Conservation (phyloP, 768 basidiomycete species). For the Amanita pseudoporphyria region DNA sequence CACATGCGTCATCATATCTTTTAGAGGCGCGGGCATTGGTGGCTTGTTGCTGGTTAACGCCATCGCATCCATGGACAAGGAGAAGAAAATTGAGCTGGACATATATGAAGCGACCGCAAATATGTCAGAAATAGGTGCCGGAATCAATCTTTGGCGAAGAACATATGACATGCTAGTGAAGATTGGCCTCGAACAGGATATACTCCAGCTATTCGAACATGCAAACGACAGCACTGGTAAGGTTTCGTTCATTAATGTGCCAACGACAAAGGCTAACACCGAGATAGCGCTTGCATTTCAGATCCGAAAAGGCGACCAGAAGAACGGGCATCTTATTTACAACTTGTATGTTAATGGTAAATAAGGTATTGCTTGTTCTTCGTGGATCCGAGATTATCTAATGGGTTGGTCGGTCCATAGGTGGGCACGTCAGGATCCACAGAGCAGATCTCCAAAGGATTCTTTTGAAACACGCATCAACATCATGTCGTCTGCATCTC, state of each 20-base stretch:
- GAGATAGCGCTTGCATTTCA: constrained; percentile 38
- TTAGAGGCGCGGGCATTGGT: constrained; percentile 44
- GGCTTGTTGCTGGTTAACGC: constrained; percentile 24
- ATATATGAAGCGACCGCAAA: constrained; percentile 43
- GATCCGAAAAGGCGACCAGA: constrained; percentile 54
- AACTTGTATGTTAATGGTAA: constrained; percentile 48
- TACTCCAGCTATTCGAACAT: constrained; percentile 21
- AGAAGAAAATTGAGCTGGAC: constrained; percentile 45
- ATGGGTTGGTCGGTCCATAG: constrained; percentile 20
- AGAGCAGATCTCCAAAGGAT: constrained; percentile 58
- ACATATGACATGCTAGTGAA: constrained; percentile 16
- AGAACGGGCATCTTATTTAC: constrained; percentile 42
- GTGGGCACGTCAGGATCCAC: constrained; percentile 45
- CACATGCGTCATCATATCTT: background rate
- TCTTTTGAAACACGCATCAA: constrained; percentile 39
- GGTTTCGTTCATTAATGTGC: background rate
- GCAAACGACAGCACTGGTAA: background rate
- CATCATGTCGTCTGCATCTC: constrained; percentile 36
- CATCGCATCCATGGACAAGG: constrained; percentile 34
- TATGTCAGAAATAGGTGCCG: constrained; percentile 50
- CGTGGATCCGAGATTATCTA: background rate
- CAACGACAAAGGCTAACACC: background rate
- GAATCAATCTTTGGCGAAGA: constrained; percentile 47
- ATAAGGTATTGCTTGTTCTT: constrained; percentile 9
- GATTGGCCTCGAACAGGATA: constrained; percentile 37